Percentiles rank a stretch among this genome's conserved stretches.
Evolutionary conservation across 768 basidiomycete species (phyloP).

Genomic region (Calvatia gigantea): DNA sequence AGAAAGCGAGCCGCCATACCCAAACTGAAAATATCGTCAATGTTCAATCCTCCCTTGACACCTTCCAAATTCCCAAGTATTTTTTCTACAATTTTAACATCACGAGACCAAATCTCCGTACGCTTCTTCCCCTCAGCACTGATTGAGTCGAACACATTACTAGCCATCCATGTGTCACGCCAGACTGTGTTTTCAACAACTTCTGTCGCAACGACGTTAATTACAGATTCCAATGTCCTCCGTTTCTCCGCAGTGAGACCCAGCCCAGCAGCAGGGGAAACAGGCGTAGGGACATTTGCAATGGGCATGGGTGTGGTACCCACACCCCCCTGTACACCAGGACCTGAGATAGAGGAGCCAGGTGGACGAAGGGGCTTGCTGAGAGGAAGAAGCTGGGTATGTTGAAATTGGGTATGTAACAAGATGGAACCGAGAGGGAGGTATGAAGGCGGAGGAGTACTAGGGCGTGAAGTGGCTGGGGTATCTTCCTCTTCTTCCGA

Average conservation of each 20-base stretch:
- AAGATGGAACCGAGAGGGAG: slow-evolving; percentile 69
- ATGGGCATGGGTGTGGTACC: slow-evolving; percentile 31
- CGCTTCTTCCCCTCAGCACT: slow-evolving; percentile 20
- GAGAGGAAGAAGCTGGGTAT: slow-evolving; percentile 57
- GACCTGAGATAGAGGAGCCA: slow-evolving; percentile 36
- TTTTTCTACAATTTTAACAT: slow-evolving; percentile 42
- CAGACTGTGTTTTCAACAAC: slow-evolving; percentile 72
- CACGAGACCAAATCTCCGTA: slow-evolving; percentile 53
- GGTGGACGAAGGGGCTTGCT: slow-evolving; percentile 60
- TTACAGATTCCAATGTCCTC: slow-evolving; percentile 66
- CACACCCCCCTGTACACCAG: slow-evolving; percentile 36
- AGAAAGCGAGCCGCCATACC: slow-evolving; percentile 21
- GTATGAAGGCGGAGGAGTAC: slow-evolving; percentile 69
- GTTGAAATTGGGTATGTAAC: slow-evolving; percentile 66
- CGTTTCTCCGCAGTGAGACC: slow-evolving; percentile 63
- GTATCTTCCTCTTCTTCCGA: slow-evolving; percentile 65
- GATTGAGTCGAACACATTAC: slow-evolving; percentile 10
- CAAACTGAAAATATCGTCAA: slow-evolving; percentile 41
- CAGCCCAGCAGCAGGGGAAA: slow-evolving; percentile 73
- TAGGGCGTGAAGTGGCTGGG: slow-evolving; percentile 45
- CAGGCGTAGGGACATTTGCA: slow-evolving; percentile 69
- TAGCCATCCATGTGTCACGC: slow-evolving; percentile 62
- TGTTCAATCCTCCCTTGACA: slow-evolving; percentile 38
- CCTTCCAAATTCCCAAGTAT: slow-evolving; percentile 31
- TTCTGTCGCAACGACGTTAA: slow-evolving; percentile 59